Evolutionary conservation across 2,329 filamentous ascomycete genomes (phyloP).

Genomic region (Penicillium sp.): DNA sequence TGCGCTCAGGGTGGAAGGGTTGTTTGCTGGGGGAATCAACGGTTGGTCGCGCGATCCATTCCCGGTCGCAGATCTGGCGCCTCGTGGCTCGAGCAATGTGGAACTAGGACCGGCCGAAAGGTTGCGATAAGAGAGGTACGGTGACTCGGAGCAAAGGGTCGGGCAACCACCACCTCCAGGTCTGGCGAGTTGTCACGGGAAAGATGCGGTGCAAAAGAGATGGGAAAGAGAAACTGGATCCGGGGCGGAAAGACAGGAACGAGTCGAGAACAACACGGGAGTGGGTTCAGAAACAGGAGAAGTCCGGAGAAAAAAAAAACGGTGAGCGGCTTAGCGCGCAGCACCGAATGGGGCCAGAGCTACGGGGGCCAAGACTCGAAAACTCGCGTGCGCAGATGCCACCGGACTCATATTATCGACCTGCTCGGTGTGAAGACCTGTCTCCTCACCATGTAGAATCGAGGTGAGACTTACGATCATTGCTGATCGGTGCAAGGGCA

Average conservation of each 20-base stretch:
- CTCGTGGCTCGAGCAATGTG: constrained; percentile 9
- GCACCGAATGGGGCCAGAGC: constrained; percentile 11
- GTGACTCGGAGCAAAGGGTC: too few relatives aligned
- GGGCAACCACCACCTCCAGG: too few relatives aligned
- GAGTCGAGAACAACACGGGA: constrained; percentile 3
- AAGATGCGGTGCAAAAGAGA: background rate
- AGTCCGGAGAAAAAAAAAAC: constrained; percentile 15
- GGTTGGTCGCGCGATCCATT: constrained; percentile 18
- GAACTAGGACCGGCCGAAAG: background rate
- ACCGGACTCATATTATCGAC: too few relatives aligned
- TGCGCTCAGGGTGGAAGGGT: background rate
- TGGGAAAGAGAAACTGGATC: background rate
- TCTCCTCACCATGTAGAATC: too few relatives aligned
- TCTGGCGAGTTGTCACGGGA: too few relatives aligned
- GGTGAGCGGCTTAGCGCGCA: constrained; percentile 19
- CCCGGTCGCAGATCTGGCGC: constrained; percentile 14
- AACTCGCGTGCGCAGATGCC: too few relatives aligned
- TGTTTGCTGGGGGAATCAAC: constrained; percentile 10
- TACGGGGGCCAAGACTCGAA: background rate
- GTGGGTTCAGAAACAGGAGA: constrained; percentile 3
- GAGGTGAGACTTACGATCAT: too few relatives aligned
- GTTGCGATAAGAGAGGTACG: too few relatives aligned
- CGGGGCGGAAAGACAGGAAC: constrained; percentile 1
- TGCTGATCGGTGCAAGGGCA: too few relatives aligned
- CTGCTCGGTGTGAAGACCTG: too few relatives aligned